Percentiles rank a stretch among this genome's conserved stretches.
These are phyloP conservation scores for Cadophora malorum DNA, from an alignment of 2,329 filamentous ascomycete genomes.

Conservation along the genomic window DNA sequence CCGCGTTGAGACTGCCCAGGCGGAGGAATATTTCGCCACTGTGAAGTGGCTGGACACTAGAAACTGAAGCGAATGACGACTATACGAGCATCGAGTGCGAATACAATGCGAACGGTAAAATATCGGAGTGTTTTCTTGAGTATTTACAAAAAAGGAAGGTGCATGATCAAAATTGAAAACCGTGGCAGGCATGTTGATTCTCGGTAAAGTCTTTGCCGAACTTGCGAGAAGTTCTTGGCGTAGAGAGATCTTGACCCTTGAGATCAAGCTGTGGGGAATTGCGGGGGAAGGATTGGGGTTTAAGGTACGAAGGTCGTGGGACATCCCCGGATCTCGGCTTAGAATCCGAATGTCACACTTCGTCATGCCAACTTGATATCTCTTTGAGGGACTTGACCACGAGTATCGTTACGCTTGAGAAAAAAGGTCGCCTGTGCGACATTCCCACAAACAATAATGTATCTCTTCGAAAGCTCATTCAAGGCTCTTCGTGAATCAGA, in stretches of 20 bases:
- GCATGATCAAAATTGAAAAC: background rate
- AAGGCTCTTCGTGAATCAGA: too few species aligned
- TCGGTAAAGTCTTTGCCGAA: slow-evolving; percentile 2
- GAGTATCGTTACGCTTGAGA: too few species aligned
- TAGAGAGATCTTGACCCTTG: background rate
- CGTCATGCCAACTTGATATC: too few species aligned
- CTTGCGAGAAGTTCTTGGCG: background rate
- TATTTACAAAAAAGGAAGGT: background rate
- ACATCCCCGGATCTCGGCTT: too few species aligned
- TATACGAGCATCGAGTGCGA: too few species aligned
- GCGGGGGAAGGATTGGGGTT: background rate
- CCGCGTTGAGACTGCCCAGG: background rate
- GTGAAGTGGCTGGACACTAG: background rate
- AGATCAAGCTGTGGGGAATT: background rate
- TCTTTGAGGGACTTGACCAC: too few species aligned
- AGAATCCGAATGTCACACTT: too few species aligned
- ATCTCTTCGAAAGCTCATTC: too few species aligned
- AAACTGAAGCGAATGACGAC: background rate
- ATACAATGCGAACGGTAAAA: too few species aligned
- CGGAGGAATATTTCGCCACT: slow-evolving; percentile 9
- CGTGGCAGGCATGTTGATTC: background rate
- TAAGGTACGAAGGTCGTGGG: too few species aligned
- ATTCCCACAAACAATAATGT: too few species aligned
- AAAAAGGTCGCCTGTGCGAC: too few species aligned
- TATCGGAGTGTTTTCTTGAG: background rate